Evolutionary conservation across 306 rosid genomes (phyloP).

Genomic region (Geum urbanum): DNA sequence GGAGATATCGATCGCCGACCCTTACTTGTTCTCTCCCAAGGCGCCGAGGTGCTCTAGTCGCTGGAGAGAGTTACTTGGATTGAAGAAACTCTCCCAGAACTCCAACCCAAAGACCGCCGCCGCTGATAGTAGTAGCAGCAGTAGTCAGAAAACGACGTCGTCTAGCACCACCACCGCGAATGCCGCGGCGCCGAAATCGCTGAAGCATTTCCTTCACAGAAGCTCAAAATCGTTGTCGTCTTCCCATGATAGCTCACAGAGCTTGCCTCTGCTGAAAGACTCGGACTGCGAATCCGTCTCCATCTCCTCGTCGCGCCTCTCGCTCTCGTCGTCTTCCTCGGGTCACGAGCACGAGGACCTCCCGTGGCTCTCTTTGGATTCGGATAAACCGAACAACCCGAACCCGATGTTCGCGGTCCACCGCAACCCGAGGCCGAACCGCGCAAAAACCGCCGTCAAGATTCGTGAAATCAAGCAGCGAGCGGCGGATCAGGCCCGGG

Average conservation of each 20-base stretch:
- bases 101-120: too few relatives aligned
- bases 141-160: slow-evolving; percentile 36
- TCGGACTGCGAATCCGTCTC: slow-evolving; percentile 32
- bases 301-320: slow-evolving; percentile 78
- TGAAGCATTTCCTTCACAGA: slow-evolving; percentile 65
- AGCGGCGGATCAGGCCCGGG: slow-evolving; percentile 25
- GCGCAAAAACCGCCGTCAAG: slow-evolving; percentile 54
- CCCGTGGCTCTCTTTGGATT: slow-evolving; percentile 64
- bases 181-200: slow-evolving; percentile 35
- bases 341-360: slow-evolving; percentile 91
- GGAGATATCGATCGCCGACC: slow-evolving; percentile 39
- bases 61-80: slow-evolving; percentile 80
- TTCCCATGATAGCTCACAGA: slow-evolving; percentile 41
- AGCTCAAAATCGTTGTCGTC: slow-evolving; percentile 49
- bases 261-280: slow-evolving; percentile 16
- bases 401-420: slow-evolving; percentile 30
- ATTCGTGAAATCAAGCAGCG: slow-evolving; percentile 31
- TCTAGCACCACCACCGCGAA: slow-evolving; percentile 13
- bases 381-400: slow-evolving; percentile 51
- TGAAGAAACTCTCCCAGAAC: slow-evolving; percentile 57
- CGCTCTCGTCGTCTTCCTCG: slow-evolving; percentile 84
- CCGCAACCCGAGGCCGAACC: slow-evolving; percentile 34
- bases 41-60: slow-evolving; percentile 94
- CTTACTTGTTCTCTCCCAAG: slow-evolving; percentile 76
- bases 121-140: not conserved